Base-by-base conservation (phyloP, 164 flowering plant genomes). In the Vitis rupestris region DNA sequence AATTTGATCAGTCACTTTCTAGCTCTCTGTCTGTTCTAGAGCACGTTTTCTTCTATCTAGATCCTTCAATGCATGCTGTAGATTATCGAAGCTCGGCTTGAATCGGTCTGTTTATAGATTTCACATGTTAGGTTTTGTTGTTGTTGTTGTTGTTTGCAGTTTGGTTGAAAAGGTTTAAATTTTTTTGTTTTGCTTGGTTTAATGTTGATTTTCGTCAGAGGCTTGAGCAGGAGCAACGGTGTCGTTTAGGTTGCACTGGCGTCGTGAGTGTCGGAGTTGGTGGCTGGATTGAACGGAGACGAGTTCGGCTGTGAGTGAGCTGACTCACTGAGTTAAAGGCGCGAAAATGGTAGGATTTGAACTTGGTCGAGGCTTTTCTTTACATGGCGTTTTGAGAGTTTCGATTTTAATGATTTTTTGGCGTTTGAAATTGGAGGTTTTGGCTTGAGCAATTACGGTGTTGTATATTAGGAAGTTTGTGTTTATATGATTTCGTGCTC, bases 331-430 rank as follows among this genome's bases (percentile, higher is more conserved):
- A 50, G 50, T 19, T 49, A 23, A 12, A 8, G 15, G 17, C 47
- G 15, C 19, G 5, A 60, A 72, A 66, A 72, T 72, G 75, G 75
- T 72, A 66, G 65, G 66, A 47, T 49, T 23, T 47, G 66, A 72
- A 66, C 55, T 66, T 61, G 9, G 59, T 60, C 14, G 51, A 52
- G 44, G 29, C 50, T 61, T 48, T 53, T 60, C 54, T 52, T 53
- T 72, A 69, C 57, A 59, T 65, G 69, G 17, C 9, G 23, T 50
- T 27, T 65, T 59, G 44, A 49, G 11, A 53, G 53, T 37, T 37
- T 17, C 50, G 52, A 2, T 17, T 37, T 30, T 59, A 7, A 10
- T 11, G 48, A 5, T 12, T 30, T 11, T 2, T 48, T 48, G 16
- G 10, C 44, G 1, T 37, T 37, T 37, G 44, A 37, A 6, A 37